A percentile compares a stretch with the other conserved stretches of the same genome.
Conservation (phyloP, 2,329 filamentous ascomycete species). For the Geosmithia putterillii region DNA sequence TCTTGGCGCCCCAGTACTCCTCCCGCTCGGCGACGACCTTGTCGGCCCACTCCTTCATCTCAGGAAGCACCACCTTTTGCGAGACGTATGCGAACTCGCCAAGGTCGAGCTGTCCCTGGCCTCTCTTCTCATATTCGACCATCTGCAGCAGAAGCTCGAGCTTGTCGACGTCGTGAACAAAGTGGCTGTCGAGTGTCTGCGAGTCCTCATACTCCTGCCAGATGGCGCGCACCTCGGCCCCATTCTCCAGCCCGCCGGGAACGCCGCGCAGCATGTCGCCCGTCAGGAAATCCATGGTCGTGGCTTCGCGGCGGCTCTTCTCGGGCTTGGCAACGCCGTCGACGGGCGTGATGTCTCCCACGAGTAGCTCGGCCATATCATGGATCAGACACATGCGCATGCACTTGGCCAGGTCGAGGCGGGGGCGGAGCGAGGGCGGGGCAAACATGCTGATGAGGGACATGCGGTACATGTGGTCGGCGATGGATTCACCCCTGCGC, state of each 20-base stretch:
- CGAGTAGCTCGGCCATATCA: conserved; percentile 92
- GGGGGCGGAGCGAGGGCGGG: conserved; percentile 57
- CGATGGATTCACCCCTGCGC: conserved; percentile 70
- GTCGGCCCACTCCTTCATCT: conserved; percentile 69
- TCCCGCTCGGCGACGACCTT: conserved; percentile 67
- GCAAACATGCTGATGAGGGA: conserved; percentile 89
- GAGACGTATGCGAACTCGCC: conserved; percentile 80
- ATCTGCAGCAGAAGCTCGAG: conserved; percentile 91
- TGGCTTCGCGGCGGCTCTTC: conserved; percentile 76
- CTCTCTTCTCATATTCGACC: conserved; percentile 81
- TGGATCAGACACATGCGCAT: conserved; percentile 93
- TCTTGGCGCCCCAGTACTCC: conserved; percentile 51
- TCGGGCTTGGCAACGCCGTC: conserved; percentile 77
- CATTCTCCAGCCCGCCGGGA: conserved; percentile 50
- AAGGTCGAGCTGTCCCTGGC: conserved; percentile 56
- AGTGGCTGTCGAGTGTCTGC: conserved; percentile 70
- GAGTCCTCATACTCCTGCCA: conserved; percentile 96
- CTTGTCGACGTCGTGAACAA: conserved; percentile 96
- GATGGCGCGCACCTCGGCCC: conserved; percentile 59
- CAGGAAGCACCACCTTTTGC: conserved; percentile 57
- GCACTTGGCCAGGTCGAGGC: conserved; percentile 69
- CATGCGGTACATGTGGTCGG: conserved; percentile 99
- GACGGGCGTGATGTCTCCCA: conserved; percentile 92
- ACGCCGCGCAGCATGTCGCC: conserved; percentile 60
- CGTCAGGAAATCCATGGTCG: conserved; percentile 87